phyloP scores from a whole-genome alignment of 2,329 filamentous ascomycete species.

The Ceratocystis huliohia region DNA sequence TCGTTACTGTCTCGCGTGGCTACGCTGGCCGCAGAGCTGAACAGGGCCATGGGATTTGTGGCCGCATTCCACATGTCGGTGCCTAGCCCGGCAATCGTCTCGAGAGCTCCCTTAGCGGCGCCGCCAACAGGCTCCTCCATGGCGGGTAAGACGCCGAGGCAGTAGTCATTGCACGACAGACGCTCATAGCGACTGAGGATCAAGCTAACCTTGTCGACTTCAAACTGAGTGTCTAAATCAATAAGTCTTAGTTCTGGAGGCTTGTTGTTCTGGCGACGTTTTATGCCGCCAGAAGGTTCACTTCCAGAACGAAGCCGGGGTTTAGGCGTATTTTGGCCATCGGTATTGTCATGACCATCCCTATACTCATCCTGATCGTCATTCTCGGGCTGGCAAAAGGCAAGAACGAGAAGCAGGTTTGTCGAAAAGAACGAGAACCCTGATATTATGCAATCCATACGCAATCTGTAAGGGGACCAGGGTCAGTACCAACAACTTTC shows the following conservation, averaged over 20 bases:
- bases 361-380: conserved; percentile 40
- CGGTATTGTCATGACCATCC: neutral
- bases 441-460: conserved; percentile 95
- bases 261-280: conserved; percentile 62
- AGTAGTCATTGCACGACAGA: conserved; percentile 80
- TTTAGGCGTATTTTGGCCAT: conserved; percentile 23
- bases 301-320: conserved; percentile 34
- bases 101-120: conserved; percentile 56
- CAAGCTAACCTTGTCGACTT: conserved; percentile 75
- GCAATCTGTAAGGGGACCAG: conserved; percentile 46
- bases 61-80: conserved; percentile 83
- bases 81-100: conserved; percentile 58
- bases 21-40: conserved; percentile 75
- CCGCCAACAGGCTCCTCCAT: conserved; percentile 35
- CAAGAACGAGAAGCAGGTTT: conserved; percentile 78
- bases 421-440: conserved; percentile 94
- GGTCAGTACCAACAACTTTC: conserved; percentile 20
- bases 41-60: conserved; percentile 73
- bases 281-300: conserved; percentile 52
- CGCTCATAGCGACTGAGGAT: conserved; percentile 77
- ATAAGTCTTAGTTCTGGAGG: conserved; percentile 85
- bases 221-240: conserved; percentile 73
- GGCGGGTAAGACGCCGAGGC: conserved; percentile 68
- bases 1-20: conserved; percentile 49
- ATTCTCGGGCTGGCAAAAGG: conserved; percentile 67